phyloP scores from a whole-genome alignment of 208 protist genomes.

The Kentomonas sorsogonicus region DNA sequence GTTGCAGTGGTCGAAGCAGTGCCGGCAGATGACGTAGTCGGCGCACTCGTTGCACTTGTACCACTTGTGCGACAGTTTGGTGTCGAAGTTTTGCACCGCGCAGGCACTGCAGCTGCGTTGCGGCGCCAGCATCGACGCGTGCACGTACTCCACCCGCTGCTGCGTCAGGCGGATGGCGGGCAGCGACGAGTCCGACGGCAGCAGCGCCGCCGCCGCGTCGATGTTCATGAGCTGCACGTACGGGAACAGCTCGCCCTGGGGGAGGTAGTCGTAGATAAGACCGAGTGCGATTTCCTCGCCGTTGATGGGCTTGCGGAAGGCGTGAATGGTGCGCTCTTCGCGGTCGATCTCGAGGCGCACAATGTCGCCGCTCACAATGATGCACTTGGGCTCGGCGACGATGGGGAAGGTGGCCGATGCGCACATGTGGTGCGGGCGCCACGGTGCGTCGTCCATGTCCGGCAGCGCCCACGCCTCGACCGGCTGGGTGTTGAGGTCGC shows the following conservation, averaged over 20 bases:
- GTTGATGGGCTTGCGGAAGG: slow-evolving; percentile 77
- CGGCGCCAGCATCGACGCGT: slow-evolving; percentile 32
- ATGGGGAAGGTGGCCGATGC: slow-evolving; percentile 48
- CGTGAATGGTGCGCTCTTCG: slow-evolving; percentile 66
- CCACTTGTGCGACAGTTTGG: slow-evolving; percentile 40
- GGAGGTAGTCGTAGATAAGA: slow-evolving; percentile 79
- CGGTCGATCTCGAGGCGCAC: slow-evolving; percentile 81
- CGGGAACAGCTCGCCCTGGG: slow-evolving; percentile 53
- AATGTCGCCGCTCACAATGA: slow-evolving; percentile 85
- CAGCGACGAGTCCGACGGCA: slow-evolving; percentile 45
- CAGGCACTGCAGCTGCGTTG: slow-evolving; percentile 77
- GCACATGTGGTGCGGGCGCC: slow-evolving; percentile 74
- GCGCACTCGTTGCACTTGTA: slow-evolving; percentile 90
- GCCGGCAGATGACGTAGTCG: slow-evolving; percentile 80
- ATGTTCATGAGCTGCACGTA: slow-evolving; percentile 90
- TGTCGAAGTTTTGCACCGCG: slow-evolving; percentile 46
- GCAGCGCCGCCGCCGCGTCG: slow-evolving; percentile 80
- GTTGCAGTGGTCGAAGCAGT: slow-evolving; percentile 68
- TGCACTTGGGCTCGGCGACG: slow-evolving; percentile 70
- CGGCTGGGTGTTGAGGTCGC: slow-evolving; percentile 54
- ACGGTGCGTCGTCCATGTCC: slow-evolving; percentile 84
- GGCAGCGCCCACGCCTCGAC: slow-evolving; percentile 86
- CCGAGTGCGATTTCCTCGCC: slow-evolving; percentile 71
- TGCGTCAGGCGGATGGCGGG: slow-evolving; percentile 60
- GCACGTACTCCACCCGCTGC: slow-evolving; percentile 64